phyloP scores from a whole-genome alignment of 805 yeast species.

The Sungouiella blattae region DNA sequence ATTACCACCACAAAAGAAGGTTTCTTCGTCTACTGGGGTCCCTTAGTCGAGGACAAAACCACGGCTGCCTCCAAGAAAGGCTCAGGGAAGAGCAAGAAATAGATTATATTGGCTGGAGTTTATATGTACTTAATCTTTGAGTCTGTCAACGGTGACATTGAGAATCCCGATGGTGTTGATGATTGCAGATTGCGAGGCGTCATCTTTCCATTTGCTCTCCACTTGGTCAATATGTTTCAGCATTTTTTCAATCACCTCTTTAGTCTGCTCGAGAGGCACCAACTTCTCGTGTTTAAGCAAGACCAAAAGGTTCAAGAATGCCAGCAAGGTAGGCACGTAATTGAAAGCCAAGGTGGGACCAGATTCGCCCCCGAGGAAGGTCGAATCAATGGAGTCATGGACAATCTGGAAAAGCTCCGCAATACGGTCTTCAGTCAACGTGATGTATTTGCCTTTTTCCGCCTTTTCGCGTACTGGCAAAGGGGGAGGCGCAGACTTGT shows the following conservation, averaged over 20 bases:
- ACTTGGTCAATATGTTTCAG: constrained; percentile 13
- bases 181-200: constrained; percentile 15
- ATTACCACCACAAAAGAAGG: constrained; percentile 92
- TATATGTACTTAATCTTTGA: constrained; percentile 15
- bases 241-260: constrained; percentile 13
- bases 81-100: constrained; percentile 24
- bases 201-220: constrained; percentile 18
- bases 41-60: constrained; percentile 57
- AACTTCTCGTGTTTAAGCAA: constrained; percentile 24
- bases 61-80: constrained; percentile 22
- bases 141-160: constrained; percentile 33
- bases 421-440: constrained; percentile 40
- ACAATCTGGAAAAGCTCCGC: constrained; percentile 43
- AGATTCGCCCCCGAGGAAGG: constrained; percentile 22
- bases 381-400: constrained; percentile 31
- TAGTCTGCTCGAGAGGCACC: constrained; percentile 13
- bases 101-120: not conserved
- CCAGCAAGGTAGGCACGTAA: constrained; percentile 44
- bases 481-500: no score
- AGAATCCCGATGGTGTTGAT: constrained; percentile 33
- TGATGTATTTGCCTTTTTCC: constrained; percentile 37
- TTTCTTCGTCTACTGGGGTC: constrained; percentile 93
- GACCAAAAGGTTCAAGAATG: constrained; percentile 54
- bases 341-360: constrained; percentile 18
- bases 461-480: constrained; percentile 14